phyloP scores from a whole-genome alignment of 352 stramenopile genomes.

The Saprolegnia diclina region DNA sequence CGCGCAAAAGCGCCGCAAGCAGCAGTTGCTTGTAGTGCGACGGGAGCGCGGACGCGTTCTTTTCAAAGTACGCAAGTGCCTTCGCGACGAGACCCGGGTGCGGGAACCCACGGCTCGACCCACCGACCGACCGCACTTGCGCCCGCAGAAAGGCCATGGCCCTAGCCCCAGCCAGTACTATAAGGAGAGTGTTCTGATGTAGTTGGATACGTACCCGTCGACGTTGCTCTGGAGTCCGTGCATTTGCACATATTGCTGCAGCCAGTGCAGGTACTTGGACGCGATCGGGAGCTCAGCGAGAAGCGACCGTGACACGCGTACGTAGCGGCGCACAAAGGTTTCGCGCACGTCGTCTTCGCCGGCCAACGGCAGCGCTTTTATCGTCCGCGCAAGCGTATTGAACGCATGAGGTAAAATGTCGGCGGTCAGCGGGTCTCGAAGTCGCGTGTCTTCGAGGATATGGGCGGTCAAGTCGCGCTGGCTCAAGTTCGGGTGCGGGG shows the following conservation, averaged over 20 bases:
- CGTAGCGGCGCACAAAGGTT: background rate
- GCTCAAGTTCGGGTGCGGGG: background rate
- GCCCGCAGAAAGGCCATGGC: background rate
- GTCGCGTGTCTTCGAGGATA: background rate
- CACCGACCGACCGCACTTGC: background rate
- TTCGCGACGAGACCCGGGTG: background rate
- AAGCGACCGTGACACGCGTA: background rate
- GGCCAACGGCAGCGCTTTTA: background rate
- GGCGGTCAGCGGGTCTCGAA: background rate
- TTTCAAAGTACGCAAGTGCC: constrained; percentile 13
- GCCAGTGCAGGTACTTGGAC: constrained; percentile 17
- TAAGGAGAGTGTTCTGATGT: no score
- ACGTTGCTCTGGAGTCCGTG: background rate
- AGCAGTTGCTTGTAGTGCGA: background rate
- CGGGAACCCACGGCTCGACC: constrained; percentile 8
- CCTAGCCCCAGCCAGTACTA: constrained; percentile 10
- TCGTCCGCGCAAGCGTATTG: background rate
- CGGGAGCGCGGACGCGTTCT: constrained; percentile 1
- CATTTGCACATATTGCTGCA: constrained; percentile 9
- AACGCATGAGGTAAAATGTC: background rate
- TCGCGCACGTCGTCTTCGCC: background rate
- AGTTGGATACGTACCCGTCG: constrained; percentile 2
- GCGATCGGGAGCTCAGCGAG: constrained; percentile 1
- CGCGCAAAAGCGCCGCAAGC: background rate
- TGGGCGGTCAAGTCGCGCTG: background rate